Evolutionary conservation across 345 rosid species (phyloP).

Genomic region (Lumnitzera littorea): DNA sequence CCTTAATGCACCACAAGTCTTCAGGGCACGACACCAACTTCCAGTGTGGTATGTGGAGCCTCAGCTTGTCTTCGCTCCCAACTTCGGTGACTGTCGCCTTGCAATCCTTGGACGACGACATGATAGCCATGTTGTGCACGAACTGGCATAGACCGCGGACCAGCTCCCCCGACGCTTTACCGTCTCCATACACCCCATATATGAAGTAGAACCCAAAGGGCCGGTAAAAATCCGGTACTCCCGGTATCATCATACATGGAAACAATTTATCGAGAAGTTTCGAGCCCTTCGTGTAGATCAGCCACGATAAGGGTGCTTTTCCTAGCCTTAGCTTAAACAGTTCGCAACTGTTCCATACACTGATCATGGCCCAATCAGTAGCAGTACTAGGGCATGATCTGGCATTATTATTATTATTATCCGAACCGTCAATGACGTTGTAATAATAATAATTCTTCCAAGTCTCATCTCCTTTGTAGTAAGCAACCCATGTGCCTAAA

Average conservation of each 20-base stretch:
- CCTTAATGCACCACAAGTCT: constrained; percentile 81
- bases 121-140: constrained; percentile 61
- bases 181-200: constrained; percentile 61
- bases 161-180: constrained; percentile 46
- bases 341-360: constrained; percentile 77
- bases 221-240: constrained; percentile 45
- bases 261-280: constrained; percentile 31
- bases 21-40: constrained; percentile 67
- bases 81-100: constrained; percentile 61
- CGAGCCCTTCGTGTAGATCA: constrained; percentile 39
- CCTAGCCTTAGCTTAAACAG: constrained; percentile 57
- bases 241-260: constrained; percentile 42
- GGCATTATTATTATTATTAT: not conserved
- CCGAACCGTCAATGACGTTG: constrained; percentile 6
- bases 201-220: constrained; percentile 78
- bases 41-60: constrained; percentile 60
- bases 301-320: constrained; percentile 50
- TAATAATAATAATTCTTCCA: constrained; percentile 9
- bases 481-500: constrained; percentile 83
- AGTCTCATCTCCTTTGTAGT: constrained; percentile 23
- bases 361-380: constrained; percentile 64
- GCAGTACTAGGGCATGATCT: constrained; percentile 9
- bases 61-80: constrained; percentile 28
- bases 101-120: constrained; percentile 29
- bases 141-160: constrained; percentile 43